Conservation (phyloP, 2,329 filamentous ascomycete species). For the Fusarium coffeatum region DNA sequence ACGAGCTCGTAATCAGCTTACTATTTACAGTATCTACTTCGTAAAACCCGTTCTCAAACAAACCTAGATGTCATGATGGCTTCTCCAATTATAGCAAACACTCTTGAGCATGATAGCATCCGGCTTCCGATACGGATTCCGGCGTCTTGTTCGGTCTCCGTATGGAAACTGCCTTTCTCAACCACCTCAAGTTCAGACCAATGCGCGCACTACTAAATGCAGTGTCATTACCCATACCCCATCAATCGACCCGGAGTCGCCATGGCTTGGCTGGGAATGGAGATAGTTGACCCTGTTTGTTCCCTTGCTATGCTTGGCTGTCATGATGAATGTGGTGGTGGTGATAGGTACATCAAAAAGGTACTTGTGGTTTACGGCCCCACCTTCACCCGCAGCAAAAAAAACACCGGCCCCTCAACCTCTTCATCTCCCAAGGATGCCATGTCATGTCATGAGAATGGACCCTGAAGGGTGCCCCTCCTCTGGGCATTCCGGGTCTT, state of each 20-base stretch:
- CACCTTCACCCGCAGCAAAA: slow-evolving; percentile 21
- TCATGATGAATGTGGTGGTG: slow-evolving; percentile 2
- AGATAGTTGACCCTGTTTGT: neutral
- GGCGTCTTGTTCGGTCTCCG: slow-evolving; percentile 33
- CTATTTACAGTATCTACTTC: neutral
- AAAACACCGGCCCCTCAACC: slow-evolving; percentile 37
- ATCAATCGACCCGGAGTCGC: slow-evolving; percentile 24
- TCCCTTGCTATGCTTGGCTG: slow-evolving; percentile 3
- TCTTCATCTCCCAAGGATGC: slow-evolving; percentile 15
- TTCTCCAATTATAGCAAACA: neutral
- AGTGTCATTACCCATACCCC: slow-evolving; percentile 15
- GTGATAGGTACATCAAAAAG: neutral
- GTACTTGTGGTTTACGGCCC: slow-evolving; percentile 10
- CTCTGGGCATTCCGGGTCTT: slow-evolving; percentile 25
- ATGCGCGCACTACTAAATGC: slow-evolving; percentile 13
- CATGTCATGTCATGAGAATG: slow-evolving; percentile 5
- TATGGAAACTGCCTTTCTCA: slow-evolving; percentile 19
- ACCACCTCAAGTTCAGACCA: slow-evolving; percentile 16
- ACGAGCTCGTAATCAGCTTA: slow-evolving; percentile 1
- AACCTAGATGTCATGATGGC: neutral
- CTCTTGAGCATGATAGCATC: neutral
- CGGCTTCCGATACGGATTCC: slow-evolving; percentile 40
- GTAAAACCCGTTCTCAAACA: neutral
- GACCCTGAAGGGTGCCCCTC: slow-evolving; percentile 34
- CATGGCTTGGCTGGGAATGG: slow-evolving; percentile 30